Base-by-base conservation (phyloP, 164 flowering plant genomes). In the Stephania cephalantha region DNA sequence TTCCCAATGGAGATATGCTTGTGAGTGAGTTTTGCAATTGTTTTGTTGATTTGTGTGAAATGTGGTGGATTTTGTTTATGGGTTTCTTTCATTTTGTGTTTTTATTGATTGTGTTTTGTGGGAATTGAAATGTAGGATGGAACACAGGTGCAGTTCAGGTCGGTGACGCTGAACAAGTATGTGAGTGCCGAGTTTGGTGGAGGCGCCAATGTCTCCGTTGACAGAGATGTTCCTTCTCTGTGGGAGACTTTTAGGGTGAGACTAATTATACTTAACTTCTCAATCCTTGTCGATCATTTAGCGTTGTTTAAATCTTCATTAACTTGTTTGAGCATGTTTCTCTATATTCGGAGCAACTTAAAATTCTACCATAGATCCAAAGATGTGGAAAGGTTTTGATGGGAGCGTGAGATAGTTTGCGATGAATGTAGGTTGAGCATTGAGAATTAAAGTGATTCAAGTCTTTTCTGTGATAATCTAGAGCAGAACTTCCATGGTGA, bases 181-280 rank as follows among this genome's bases (percentile, higher is more conserved):
- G 85, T 90, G 1, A 75, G 75, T 74, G 92, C 92, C 4, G 93
- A 84, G 50, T 86, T 88, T 81, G 98, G 98, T 12, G 98, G 97
- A 64, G 97, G 93, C 46, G 30, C 30, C 46, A 73, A 75, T 48
- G 90, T 90, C 44, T 82, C 89, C 5, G 91, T 92, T 11, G 83
- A 80, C 70, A 85, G 86, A 79, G 95, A 90, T 69, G 71, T 68
- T 76, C 85, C 97, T 50, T 86, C 86, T 70, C 82, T 86, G 22
- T 94, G 97, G 97, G 98, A 94, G 80, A 94, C 95, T 46, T 90
- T 94, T 80, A 86, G 78, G 86, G 98, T 94, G 70, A 79, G 87
- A 76, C n/a, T 35, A 17, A 61, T 17, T 75, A 46, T 11, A 22
- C 48, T 22, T 44, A 71, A 71, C 30, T 64, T 13, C n/a, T 45